Evolutionary conservation across 306 rosid genomes (phyloP).

Genomic region (Cucumis melo): DNA sequence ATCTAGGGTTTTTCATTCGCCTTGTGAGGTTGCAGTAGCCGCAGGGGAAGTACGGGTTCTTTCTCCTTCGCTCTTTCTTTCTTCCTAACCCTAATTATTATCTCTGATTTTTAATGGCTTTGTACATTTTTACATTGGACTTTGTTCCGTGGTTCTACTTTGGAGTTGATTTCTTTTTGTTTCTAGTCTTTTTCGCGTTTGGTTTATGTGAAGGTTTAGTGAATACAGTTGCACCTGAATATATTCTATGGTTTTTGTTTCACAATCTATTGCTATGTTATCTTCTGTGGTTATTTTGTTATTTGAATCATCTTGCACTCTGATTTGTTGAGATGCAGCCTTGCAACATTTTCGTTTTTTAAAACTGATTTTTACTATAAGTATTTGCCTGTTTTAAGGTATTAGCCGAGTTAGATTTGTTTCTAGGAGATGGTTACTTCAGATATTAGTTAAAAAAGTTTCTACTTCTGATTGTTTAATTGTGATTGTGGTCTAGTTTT

Average conservation of each 20-base stretch:
- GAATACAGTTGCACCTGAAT: background rate
- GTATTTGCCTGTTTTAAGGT: background rate
- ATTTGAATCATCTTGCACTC: background rate
- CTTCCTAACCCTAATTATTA: background rate
- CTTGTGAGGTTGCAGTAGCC: slow-evolving; percentile 1
- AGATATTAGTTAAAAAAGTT: background rate
- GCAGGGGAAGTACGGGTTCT: background rate
- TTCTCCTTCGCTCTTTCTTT: background rate
- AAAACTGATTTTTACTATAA: too few relatives aligned
- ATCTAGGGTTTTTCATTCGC: background rate
- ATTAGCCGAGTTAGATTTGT: background rate
- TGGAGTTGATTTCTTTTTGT: background rate
- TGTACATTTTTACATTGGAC: background rate
- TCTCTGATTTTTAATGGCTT: background rate
- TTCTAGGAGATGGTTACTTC: background rate
- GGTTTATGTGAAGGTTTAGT: background rate
- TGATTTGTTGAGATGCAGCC: background rate
- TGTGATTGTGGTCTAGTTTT: background rate
- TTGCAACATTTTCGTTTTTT: background rate
- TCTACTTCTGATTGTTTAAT: background rate
- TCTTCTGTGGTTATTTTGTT: background rate
- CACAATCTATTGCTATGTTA: background rate
- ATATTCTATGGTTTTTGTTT: background rate
- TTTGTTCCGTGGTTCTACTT: background rate
- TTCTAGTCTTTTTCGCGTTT: background rate